These are phyloP conservation scores for Coemansia sp. DNA, from an alignment of 192 early-diverging fungal species.

Conservation along the genomic window DNA sequence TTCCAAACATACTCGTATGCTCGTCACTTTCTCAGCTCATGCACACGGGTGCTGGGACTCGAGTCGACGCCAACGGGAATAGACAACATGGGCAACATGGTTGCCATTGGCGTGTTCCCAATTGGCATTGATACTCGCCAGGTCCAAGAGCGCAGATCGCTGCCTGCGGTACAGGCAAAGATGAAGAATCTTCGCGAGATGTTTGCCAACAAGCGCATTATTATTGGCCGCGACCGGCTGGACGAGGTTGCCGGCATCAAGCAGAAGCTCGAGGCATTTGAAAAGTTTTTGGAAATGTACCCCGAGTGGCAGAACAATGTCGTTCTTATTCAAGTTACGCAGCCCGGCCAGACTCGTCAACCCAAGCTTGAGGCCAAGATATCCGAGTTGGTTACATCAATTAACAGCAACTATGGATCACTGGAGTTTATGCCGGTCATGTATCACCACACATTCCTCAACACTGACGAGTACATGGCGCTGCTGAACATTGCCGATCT, in stretches of 20 bases:
- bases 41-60: conserved; percentile 90
- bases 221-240: conserved; percentile 94
- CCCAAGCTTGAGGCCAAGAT: conserved; percentile 77
- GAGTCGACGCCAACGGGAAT: conserved; percentile 90
- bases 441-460: conserved; percentile 85
- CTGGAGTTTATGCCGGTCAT: conserved; percentile 94
- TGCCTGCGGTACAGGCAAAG: conserved; percentile 70
- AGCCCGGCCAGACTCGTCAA: conserved; percentile 72
- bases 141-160: conserved; percentile 64
- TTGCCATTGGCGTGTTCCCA: conserved; percentile 87
- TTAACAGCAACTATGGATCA: conserved; percentile 93
- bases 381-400: conserved; percentile 87
- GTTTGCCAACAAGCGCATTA: conserved; percentile 87
- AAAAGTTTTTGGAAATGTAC: conserved; percentile 83
- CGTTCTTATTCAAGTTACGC: conserved; percentile 94
- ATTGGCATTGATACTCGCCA: conserved; percentile 93
- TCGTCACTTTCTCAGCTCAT: conserved; percentile 87
- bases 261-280: conserved; percentile 94
- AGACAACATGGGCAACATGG: conserved; percentile 73
- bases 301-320: conserved; percentile 92
- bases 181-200: conserved; percentile 76
- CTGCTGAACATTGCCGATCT: conserved; percentile 91
- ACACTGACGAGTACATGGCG: conserved; percentile 94
- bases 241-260: conserved; percentile 92
- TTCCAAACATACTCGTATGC: conserved; percentile 98